These are phyloP conservation scores for Oryza brachyantha DNA, from an alignment of 176 grass and related monocot species.

Conservation along the genomic window DNA sequence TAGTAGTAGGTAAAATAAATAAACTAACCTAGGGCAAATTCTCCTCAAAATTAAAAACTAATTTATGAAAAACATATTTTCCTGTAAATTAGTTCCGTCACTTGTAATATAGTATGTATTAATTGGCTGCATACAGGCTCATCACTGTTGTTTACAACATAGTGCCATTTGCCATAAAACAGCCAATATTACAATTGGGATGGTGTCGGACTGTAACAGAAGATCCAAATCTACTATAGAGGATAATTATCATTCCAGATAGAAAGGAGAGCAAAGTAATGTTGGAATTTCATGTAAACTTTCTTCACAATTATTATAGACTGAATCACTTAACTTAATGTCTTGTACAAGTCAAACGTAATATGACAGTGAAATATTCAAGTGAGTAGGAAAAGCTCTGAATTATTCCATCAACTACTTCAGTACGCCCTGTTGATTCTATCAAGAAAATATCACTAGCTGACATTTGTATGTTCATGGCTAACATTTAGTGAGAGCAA, in stretches of 20 bases:
- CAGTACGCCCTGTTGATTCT: constrained; percentile 7
- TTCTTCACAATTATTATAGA: constrained; percentile 1
- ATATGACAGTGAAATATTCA: constrained; percentile 1
- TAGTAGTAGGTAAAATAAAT: not conserved
- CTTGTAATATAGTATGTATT: not conserved
- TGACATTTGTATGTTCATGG: not conserved
- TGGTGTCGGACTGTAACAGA: not conserved
- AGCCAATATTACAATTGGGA: not conserved
- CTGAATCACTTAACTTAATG: no score
- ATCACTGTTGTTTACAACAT: not conserved
- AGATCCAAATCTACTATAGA: constrained; percentile 3
- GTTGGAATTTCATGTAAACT: not conserved
- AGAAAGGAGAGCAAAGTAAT: not conserved
- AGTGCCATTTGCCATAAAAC: constrained; percentile 1
- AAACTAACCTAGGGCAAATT: constrained; percentile 4
- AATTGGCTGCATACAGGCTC: not conserved
- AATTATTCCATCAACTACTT: constrained; percentile 19
- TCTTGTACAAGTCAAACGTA: not conserved
- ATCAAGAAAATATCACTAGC: constrained; percentile 11
- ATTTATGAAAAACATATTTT: constrained; percentile 1
- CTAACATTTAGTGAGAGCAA: constrained; percentile 5
- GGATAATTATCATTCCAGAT: not conserved
- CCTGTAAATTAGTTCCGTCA: not conserved
- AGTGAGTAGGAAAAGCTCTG: not conserved
- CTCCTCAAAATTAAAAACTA: not conserved